Evolutionary conservation across 805 yeast species (phyloP).

Genomic region (Candida morakotiae): DNA sequence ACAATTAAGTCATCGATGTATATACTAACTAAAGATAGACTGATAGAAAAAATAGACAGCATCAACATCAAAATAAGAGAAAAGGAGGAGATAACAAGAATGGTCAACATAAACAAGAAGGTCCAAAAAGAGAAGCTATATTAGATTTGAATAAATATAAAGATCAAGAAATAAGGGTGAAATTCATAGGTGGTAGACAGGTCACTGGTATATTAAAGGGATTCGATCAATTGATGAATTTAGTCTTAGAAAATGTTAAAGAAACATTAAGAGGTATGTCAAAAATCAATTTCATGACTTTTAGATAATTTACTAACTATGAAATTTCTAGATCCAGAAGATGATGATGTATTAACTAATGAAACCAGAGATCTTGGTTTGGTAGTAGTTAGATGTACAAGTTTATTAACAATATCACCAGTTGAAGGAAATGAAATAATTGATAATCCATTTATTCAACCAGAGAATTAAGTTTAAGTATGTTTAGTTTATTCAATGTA

Average conservation of each 20-base stretch:
- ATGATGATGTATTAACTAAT: constrained; percentile 48
- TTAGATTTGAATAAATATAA: constrained; percentile 73
- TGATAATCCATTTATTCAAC: constrained; percentile 58
- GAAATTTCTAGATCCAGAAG: constrained; percentile 54
- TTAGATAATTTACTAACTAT: constrained; percentile 6
- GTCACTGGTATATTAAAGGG: constrained; percentile 82
- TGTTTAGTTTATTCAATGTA: too few relatives aligned
- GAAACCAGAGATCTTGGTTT: constrained; percentile 67
- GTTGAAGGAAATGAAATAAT: constrained; percentile 67
- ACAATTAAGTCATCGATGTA: background rate
- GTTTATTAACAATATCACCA: constrained; percentile 70
- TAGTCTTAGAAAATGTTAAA: constrained; percentile 65
- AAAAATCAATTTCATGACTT: background rate
- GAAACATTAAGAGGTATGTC: constrained; percentile 61
- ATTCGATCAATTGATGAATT: constrained; percentile 74
- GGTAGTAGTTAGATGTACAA: constrained; percentile 84
- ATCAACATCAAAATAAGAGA: constrained; percentile 13
- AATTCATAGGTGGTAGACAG: constrained; percentile 82
- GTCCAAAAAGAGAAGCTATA: constrained; percentile 90
- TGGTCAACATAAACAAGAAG: constrained; percentile 37
- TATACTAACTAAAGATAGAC: background rate
- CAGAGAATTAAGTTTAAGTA: constrained; percentile 9
- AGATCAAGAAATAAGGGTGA: constrained; percentile 69
- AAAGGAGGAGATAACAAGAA: constrained; percentile 16
- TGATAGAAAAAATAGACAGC: constrained; percentile 4